Conservation (phyloP, 148 eudicot genomes). For the Rhododendron kiyosumense region DNA sequence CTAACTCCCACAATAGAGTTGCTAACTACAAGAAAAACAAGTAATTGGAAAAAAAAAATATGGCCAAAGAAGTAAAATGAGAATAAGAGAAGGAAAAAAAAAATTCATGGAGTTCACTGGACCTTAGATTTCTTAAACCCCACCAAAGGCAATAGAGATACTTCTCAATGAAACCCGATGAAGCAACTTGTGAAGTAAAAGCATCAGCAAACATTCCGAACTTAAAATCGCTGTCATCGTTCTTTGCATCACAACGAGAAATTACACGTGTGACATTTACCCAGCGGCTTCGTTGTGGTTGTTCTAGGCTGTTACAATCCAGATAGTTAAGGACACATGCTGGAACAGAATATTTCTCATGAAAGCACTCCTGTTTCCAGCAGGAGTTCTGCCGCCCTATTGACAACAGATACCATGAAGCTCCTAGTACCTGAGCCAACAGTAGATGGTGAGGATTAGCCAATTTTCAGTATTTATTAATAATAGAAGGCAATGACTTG, state of each 20-base stretch:
- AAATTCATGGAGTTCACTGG: not conserved
- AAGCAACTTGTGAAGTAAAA: slow-evolving; percentile 69
- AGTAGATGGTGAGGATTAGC: not conserved
- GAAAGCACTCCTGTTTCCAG: slow-evolving; percentile 56
- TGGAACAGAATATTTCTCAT: slow-evolving; percentile 37
- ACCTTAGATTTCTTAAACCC: slow-evolving; percentile 86
- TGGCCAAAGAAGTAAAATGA: not conserved
- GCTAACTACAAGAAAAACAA: not conserved
- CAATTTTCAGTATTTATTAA: not conserved
- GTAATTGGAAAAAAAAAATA: not conserved
- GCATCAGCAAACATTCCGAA: slow-evolving; percentile 91
- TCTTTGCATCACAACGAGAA: slow-evolving; percentile 53
- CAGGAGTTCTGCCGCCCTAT: slow-evolving; percentile 78
- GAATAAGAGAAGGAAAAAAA: not conserved
- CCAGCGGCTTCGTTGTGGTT: slow-evolving; percentile 51
- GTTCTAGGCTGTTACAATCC: slow-evolving; percentile 45
- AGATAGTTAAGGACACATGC: slow-evolving; percentile 42
- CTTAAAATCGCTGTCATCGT: slow-evolving; percentile 53
- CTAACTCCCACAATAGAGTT: not conserved
- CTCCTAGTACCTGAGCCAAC: slow-evolving; percentile 69
- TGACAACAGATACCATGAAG: slow-evolving; percentile 84
- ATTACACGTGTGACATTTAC: slow-evolving; percentile 43
- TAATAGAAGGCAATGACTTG: not conserved
- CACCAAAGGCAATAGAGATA: slow-evolving; percentile 89
- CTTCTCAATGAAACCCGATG: slow-evolving; percentile 50